These are phyloP conservation scores for Scytalidium sp. DNA, from an alignment of 2,329 filamentous ascomycete genomes.

Conservation along the genomic window DNA sequence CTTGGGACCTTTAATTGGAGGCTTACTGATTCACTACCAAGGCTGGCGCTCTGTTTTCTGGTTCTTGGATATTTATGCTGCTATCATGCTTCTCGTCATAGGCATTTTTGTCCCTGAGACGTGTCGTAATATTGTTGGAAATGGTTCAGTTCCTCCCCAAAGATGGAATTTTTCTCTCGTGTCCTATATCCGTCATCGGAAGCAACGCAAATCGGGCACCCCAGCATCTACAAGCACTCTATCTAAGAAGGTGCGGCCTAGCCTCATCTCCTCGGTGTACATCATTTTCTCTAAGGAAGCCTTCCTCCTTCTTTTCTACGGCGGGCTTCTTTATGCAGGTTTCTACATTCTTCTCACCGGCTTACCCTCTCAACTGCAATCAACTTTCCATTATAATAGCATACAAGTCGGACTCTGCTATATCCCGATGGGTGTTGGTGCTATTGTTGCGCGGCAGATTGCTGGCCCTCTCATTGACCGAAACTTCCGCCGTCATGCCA, in stretches of 20 bases:
- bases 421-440: conserved; percentile 40
- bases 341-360: conserved; percentile 4
- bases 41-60: conserved; percentile 53
- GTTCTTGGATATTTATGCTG: conserved; percentile 47
- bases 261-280: neutral
- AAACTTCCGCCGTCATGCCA: conserved; percentile 56
- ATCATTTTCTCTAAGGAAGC: conserved; percentile 10
- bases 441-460: conserved; percentile 36
- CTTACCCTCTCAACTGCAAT: conserved; percentile 5
- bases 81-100: conserved; percentile 31
- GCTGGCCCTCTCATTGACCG: conserved; percentile 57
- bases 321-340: conserved; percentile 5
- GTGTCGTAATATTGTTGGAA: conserved; percentile 29
- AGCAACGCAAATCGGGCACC: too few species aligned
- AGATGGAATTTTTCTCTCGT: conserved; percentile 56
- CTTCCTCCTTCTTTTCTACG: conserved; percentile 6
- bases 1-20: conserved; percentile 48
- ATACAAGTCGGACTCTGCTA: conserved; percentile 9
- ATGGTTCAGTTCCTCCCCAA: conserved; percentile 51
- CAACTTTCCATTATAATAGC: conserved; percentile 5
- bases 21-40: conserved; percentile 40
- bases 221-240: too few species aligned
- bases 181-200: conserved; percentile 35
- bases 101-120: conserved; percentile 28
- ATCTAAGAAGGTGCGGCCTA: too few species aligned